A percentile compares a stretch with the other conserved stretches of the same genome.
Conservation (phyloP, 495 filamentous ascomycete genomes). For the Xylaria scruposa region DNA sequence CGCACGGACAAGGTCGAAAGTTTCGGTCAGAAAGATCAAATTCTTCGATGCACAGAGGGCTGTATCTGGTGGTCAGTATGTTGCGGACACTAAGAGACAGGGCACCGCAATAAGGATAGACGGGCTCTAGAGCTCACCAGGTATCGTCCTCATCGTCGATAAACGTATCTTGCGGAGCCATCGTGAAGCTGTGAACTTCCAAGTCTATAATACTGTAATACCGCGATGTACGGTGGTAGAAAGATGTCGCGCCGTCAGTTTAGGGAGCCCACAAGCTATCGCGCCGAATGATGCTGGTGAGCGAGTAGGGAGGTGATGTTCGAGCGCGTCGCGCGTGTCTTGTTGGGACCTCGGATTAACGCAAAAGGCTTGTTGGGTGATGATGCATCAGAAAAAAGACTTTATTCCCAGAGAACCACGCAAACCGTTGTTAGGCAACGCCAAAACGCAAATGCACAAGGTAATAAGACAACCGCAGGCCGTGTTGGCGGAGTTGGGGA, state of each 20-base stretch:
- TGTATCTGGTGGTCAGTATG: slow-evolving; percentile 45
- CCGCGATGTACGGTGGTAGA: slow-evolving; percentile 2
- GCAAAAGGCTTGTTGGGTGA: slow-evolving; percentile 21
- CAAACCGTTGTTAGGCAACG: not conserved
- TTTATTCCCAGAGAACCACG: slow-evolving; percentile 10
- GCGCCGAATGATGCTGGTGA: not conserved
- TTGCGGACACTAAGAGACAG: not conserved
- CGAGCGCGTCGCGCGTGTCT: slow-evolving; percentile 44
- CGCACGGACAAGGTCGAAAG: slow-evolving; percentile 97
- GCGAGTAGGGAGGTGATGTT: not conserved
- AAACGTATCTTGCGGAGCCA: slow-evolving; percentile 91
- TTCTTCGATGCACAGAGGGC: slow-evolving; percentile 98
- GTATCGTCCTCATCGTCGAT: slow-evolving; percentile 96
- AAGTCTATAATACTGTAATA: slow-evolving; percentile 25
- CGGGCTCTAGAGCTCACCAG: slow-evolving; percentile 64
- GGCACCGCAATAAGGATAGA: not conserved
- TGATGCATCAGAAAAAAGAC: slow-evolving; percentile 20
- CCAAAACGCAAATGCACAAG: slow-evolving; percentile 6
- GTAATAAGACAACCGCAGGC: not conserved
- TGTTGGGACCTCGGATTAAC: slow-evolving; percentile 30
- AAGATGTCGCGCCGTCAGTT: slow-evolving; percentile 16
- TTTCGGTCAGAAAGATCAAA: slow-evolving; percentile 96
- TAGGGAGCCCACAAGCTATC: not conserved
- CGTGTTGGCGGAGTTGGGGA: not conserved
- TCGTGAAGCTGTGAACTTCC: slow-evolving; percentile 35